Evolutionary conservation across 2,329 filamentous ascomycete species (phyloP), one percentile per base, ranked within the genome.

Genomic region (Xylariales sp.): DNA sequence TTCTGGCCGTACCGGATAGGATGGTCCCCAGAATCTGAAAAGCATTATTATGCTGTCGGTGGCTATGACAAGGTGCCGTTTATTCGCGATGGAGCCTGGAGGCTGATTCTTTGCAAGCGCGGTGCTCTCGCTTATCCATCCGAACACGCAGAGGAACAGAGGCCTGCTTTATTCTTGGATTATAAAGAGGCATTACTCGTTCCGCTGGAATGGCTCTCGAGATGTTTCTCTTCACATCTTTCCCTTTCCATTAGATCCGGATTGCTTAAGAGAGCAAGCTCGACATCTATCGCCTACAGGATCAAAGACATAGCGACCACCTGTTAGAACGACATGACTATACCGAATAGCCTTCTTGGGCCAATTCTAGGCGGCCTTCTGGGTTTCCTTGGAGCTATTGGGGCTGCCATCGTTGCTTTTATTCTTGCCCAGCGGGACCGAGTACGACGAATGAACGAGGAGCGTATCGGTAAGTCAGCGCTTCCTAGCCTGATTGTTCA

Each of bases 21-120:
- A 50, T 59, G 55, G 54, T 36, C 39, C 48, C 28, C 62, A 64
- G 54, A 64, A 64, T 64, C 62, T 64, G 36, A 59, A 64, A 59
- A 28, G 39, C 18, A 50, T 52, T 64, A 45, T 52, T 52, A 41
- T 23, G 23, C n/a, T 36, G 32, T 34, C 32, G 23, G 53, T 46
- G 39, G 39, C 55, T 54, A n/a, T 59, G 45, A 16, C 39, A 23
- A 36, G 34, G 9, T 36, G 34, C 34, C 9, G 9, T 36, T 36
- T 36, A 9, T 6, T 36, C 9, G 34, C 34, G 34, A 6, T 6
- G 9, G 18, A 48, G 46, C 55, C 59, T 32, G 36, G 45, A 56
- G 34, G 14, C 30, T 46, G 39, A 41, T 55, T 53, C 1, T 45
- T 32, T 30, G 23, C 59, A 28, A n/a, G 32, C n/a, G 57, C 45